Evolutionary conservation across 768 basidiomycete species (phyloP), one percentile per base, ranked within the genome.

Genomic region (Podaxis rugospora): DNA sequence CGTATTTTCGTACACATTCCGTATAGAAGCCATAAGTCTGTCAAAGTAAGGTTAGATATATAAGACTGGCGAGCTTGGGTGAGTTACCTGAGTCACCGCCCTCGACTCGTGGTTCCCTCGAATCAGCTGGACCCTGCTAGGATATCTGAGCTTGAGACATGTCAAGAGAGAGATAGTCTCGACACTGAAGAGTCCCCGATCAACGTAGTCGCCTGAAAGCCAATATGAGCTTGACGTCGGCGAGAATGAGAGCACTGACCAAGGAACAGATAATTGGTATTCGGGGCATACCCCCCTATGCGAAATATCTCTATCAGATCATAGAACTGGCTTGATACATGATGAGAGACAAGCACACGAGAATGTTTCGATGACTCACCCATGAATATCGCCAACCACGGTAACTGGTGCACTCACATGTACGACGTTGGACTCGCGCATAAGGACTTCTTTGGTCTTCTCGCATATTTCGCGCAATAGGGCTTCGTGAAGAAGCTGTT

Each of bases 11-110:
- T 21, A 96, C 88, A 69, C 97, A 98, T 80, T 99, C 97, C 39
- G 93, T 92, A 75, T 99, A 99, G 79, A 99, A 99, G 11, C 97
- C 97, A 70, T 98, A 99, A 23, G 94, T 95, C 95, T 98, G 71
- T 60, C 54, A 63, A 56, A 60, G 65, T 59, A 58, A 71, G 71
- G 71, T 72, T 69, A 72, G 65, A 66, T 59, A 64, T 61, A 59
- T 63, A 66, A 59, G 52, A 61, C 52, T 59, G 55, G 63, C 57
- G 65, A 66, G 64, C 64, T 32, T 61, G 59, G 64, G 63, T 54
- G 65, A 81, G 90, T 65, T 68, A 93, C 95, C 81, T 98, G 97
- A 0, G 97, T 99, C 59, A 99, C 97, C 2, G 97, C 97, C 72
- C 97, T 80, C 14, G 92, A 93, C 75, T 99, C 97, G 71, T 99